phyloP scores from a whole-genome alignment of 1,139 yeast genomes.

The Saccharomyces hybrid region DNA sequence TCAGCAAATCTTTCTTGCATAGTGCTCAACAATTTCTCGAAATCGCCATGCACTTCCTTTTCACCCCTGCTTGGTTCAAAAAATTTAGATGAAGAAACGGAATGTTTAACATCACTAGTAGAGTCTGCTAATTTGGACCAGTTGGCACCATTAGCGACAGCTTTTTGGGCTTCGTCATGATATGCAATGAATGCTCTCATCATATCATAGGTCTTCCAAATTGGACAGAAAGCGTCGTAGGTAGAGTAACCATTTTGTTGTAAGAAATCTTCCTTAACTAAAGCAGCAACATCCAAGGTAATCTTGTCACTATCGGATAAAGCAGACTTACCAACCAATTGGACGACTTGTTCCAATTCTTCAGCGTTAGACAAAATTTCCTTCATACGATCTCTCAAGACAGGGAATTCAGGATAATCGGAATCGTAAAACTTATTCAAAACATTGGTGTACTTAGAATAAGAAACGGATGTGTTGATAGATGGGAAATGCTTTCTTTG shows the following conservation, averaged over 20 bases:
- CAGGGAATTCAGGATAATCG: conserved; percentile 86
- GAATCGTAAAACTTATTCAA: conserved; percentile 78
- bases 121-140: conserved; percentile 90
- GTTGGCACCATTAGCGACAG: conserved; percentile 84
- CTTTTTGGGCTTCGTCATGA: conserved; percentile 96
- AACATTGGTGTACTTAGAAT: conserved; percentile 88
- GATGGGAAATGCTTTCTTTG: conserved; percentile 99
- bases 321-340: conserved; percentile 97
- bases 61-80: conserved; percentile 92
- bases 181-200: conserved; percentile 89
- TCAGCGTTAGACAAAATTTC: conserved; percentile 95
- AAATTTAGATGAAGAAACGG: conserved; percentile 91
- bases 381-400: conserved; percentile 80
- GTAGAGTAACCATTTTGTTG: conserved; percentile 98
- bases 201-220: conserved; percentile 98
- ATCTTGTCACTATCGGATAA: conserved; percentile 93
- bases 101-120: conserved; percentile 83
- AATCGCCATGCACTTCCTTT: conserved; percentile 67
- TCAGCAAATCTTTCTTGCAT: conserved; percentile 91
- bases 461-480: conserved; percentile 88
- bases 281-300: conserved; percentile 82
- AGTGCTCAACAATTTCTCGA: conserved; percentile 61
- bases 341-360: conserved; percentile 97
- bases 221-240: conserved; percentile 97
- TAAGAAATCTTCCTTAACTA: conserved; percentile 94